These are phyloP conservation scores for Orbilia oligospora DNA, from an alignment of 2,329 filamentous ascomycete species.

Conservation along the genomic window DNA sequence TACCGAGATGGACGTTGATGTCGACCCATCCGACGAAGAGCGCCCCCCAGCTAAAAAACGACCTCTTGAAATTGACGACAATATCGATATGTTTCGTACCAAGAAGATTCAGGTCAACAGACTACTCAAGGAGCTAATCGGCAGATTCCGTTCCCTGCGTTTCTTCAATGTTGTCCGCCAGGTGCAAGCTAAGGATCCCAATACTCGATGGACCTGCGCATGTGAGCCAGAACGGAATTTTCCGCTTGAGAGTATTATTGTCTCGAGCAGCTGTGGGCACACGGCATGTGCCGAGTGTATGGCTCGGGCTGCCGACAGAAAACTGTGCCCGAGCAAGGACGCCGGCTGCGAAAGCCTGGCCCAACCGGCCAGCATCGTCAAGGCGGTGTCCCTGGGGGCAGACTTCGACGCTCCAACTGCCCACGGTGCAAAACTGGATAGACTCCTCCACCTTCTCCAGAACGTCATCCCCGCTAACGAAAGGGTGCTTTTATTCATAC, in stretches of 20 bases:
- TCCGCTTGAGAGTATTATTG: slow-evolving; percentile 65
- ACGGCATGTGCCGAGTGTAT: slow-evolving; percentile 67
- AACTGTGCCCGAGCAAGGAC: slow-evolving; percentile 28
- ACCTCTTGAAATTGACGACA: not conserved
- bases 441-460: slow-evolving; percentile 28
- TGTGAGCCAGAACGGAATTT: slow-evolving; percentile 65
- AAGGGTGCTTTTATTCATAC: slow-evolving; percentile 73
- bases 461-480: slow-evolving; percentile 67
- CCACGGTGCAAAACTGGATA: slow-evolving; percentile 45
- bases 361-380: slow-evolving; percentile 19
- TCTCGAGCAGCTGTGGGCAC: slow-evolving; percentile 72
- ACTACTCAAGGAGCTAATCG: slow-evolving; percentile 64
- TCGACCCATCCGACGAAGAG: slow-evolving; percentile 13
- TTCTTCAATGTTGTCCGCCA: slow-evolving; percentile 65
- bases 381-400: slow-evolving; percentile 17
- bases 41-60: not conserved
- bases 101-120: slow-evolving; percentile 25
- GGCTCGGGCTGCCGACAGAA: slow-evolving; percentile 24
- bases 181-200: slow-evolving; percentile 62
- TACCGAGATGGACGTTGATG: not conserved
- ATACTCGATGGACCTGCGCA: slow-evolving; percentile 37
- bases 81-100: not conserved
- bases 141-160: slow-evolving; percentile 65
- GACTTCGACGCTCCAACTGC: slow-evolving; percentile 22
- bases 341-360: slow-evolving; percentile 35